Evolutionary conservation across 805 yeast species (phyloP).

Genomic region (Cyberlindnera xishuangbannaensis): DNA sequence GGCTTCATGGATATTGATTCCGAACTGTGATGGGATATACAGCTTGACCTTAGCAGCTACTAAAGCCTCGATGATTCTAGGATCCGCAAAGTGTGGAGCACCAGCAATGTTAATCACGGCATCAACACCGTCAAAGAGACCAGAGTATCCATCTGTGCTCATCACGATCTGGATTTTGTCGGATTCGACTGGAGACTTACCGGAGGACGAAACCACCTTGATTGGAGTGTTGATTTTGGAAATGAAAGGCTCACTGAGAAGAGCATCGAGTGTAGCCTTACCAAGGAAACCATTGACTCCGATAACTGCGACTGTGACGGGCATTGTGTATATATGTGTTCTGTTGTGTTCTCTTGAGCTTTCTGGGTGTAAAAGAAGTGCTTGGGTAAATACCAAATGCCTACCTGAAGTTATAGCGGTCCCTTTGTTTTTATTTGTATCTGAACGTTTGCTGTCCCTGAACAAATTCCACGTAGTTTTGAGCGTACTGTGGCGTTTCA

Average conservation of each 20-base stretch:
- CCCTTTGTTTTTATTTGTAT: too few species aligned
- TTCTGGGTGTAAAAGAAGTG: too few species aligned
- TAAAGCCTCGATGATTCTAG: slow-evolving; percentile 35
- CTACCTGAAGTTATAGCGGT: too few species aligned
- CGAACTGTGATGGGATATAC: slow-evolving; percentile 59
- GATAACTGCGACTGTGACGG: slow-evolving; percentile 39
- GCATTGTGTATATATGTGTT: too few species aligned
- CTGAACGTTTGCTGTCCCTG: too few species aligned
- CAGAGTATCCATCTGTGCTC: slow-evolving; percentile 22
- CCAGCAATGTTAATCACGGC: slow-evolving; percentile 43
- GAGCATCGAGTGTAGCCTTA: slow-evolving; percentile 38
- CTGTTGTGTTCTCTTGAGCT: too few species aligned
- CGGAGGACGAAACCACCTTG: slow-evolving; percentile 37
- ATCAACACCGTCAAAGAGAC: slow-evolving; percentile 41
- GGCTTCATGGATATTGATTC: slow-evolving; percentile 35
- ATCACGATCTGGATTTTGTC: slow-evolving; percentile 18
- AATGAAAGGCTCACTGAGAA: slow-evolving; percentile 37
- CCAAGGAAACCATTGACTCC: slow-evolving; percentile 53
- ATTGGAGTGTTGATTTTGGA: slow-evolving; percentile 42
- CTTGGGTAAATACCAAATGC: too few species aligned
- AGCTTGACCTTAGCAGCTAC: slow-evolving; percentile 39
- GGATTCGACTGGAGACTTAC: slow-evolving; percentile 15
- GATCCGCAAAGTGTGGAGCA: slow-evolving; percentile 26
- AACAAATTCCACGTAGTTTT: too few species aligned
- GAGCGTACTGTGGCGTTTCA: too few species aligned